A percentile compares a stretch with the other conserved stretches of the same genome.
These are phyloP conservation scores for Fraxinus nigra DNA, from an alignment of 305 asterid species.

Conservation along the genomic window DNA sequence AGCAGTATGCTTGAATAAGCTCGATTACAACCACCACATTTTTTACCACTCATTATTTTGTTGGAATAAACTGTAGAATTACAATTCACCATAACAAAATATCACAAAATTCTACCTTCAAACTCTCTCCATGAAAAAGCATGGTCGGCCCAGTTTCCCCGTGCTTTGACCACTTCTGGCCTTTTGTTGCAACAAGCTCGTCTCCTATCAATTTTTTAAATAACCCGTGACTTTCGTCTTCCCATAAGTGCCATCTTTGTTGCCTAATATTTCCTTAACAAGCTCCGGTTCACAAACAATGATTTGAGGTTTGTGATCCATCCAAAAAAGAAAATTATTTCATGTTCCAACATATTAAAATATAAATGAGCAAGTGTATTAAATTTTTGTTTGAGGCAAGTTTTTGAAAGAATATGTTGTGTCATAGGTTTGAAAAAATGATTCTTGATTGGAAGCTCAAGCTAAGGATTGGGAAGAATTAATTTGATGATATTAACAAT, in stretches of 20 bases:
- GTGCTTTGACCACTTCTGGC: conserved; percentile 47
- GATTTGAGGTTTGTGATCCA: conserved; percentile 38
- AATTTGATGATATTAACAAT: too few species aligned
- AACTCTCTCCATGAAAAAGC: conserved; percentile 50
- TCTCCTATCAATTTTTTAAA: conserved; percentile 43
- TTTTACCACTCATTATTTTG: too few species aligned
- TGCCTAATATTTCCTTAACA: conserved; percentile 42
- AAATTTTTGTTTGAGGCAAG: too few species aligned
- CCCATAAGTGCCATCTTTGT: conserved; percentile 31
- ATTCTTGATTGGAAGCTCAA: too few species aligned
- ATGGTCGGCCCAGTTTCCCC: conserved; percentile 47
- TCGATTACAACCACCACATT: too few species aligned
- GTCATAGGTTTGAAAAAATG: too few species aligned
- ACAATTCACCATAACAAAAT: too few species aligned
- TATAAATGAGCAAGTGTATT: not conserved
- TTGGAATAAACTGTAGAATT: too few species aligned
- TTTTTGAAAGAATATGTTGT: too few species aligned
- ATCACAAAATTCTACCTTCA: conserved; percentile 37
- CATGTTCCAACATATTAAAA: conserved; percentile 28
- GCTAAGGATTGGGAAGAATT: too few species aligned
- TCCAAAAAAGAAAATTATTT: conserved; percentile 48
- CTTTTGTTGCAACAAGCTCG: conserved; percentile 37
- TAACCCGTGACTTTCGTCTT: conserved; percentile 20
- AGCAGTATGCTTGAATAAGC: not conserved
- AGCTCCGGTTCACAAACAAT: conserved; percentile 52